phyloP scores from a whole-genome alignment of 345 rosid genomes.

The Citrus unshiu region DNA sequence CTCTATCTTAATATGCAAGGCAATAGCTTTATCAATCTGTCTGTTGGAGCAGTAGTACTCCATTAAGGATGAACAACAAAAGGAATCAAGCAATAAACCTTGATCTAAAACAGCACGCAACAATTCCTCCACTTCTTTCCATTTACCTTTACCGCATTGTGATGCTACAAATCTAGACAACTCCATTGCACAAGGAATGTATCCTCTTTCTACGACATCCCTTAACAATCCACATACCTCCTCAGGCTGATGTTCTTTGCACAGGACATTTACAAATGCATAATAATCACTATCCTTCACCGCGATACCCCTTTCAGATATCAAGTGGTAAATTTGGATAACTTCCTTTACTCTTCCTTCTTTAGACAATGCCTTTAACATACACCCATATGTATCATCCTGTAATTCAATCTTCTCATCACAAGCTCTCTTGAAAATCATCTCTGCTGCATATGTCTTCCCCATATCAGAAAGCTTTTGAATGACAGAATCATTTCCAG shows the following conservation, averaged over 20 bases:
- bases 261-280: conserved; percentile 49
- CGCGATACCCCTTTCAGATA: conserved; percentile 24
- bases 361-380: conserved; percentile 45
- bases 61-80: conserved; percentile 42
- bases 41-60: conserved; percentile 46
- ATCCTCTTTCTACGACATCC: conserved; percentile 47
- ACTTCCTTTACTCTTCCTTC: conserved; percentile 53
- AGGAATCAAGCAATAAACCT: conserved; percentile 43
- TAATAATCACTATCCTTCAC: conserved; percentile 38
- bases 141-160: conserved; percentile 40
- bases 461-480: conserved; percentile 58
- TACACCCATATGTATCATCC: conserved; percentile 45
- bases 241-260: conserved; percentile 31
- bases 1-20: conserved; percentile 42
- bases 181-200: conserved; percentile 31
- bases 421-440: conserved; percentile 50
- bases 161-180: conserved; percentile 43
- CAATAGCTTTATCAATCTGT: conserved; percentile 48
- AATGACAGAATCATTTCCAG: conserved; percentile 30
- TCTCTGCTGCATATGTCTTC: conserved; percentile 48
- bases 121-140: conserved; percentile 56
- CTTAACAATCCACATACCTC: conserved; percentile 36
- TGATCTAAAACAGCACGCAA: conserved; percentile 45
- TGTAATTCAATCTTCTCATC: conserved; percentile 27
- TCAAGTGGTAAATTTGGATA: conserved; percentile 28